Evolutionary conservation across 495 filamentous ascomycete species (phyloP).

Genomic region (Baudoinia panamericana): DNA sequence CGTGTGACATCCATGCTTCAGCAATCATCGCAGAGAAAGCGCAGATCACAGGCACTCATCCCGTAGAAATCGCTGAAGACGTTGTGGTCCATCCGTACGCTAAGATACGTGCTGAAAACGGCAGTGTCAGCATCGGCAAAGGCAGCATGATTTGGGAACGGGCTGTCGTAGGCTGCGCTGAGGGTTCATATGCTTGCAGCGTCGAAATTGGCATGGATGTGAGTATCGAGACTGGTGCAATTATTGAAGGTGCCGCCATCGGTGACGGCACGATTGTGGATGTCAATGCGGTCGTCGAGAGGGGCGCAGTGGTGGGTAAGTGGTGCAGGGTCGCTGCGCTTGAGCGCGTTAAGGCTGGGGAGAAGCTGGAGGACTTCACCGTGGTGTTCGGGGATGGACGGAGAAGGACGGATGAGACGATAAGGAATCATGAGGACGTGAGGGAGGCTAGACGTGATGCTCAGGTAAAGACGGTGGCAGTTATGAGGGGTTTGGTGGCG

Average conservation of each 20-base stretch:
- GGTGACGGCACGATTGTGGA: slow-evolving; percentile 53
- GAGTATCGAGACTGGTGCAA: slow-evolving; percentile 46
- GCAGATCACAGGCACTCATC: slow-evolving; percentile 54
- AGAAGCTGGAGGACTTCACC: slow-evolving; percentile 48
- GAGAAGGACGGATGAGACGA: slow-evolving; percentile 10
- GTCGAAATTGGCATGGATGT: slow-evolving; percentile 45
- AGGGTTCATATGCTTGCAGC: slow-evolving; percentile 31
- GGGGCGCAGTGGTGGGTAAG: slow-evolving; percentile 49
- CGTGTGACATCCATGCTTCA: slow-evolving; percentile 54
- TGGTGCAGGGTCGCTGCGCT: slow-evolving; percentile 43
- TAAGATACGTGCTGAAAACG: slow-evolving; percentile 52
- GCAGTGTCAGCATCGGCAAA: slow-evolving; percentile 58
- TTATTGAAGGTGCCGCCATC: slow-evolving; percentile 48
- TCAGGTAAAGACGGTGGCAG: slow-evolving; percentile 6
- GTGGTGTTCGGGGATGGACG: slow-evolving; percentile 45
- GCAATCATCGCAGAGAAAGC: slow-evolving; percentile 67
- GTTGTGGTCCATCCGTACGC: slow-evolving; percentile 74
- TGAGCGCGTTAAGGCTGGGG: slow-evolving; percentile 40
- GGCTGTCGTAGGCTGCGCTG: slow-evolving; percentile 28
- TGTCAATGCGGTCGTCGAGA: slow-evolving; percentile 45
- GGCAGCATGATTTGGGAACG: slow-evolving; percentile 63
- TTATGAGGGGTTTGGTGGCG: slow-evolving; percentile 9
- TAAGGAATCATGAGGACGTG: slow-evolving; percentile 6
- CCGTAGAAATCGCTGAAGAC: slow-evolving; percentile 55
- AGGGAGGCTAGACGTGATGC: slow-evolving; percentile 7